These are phyloP conservation scores for Exophiala oligosperma DNA, from an alignment of 2,329 filamentous ascomycete species.

Conservation along the genomic window DNA sequence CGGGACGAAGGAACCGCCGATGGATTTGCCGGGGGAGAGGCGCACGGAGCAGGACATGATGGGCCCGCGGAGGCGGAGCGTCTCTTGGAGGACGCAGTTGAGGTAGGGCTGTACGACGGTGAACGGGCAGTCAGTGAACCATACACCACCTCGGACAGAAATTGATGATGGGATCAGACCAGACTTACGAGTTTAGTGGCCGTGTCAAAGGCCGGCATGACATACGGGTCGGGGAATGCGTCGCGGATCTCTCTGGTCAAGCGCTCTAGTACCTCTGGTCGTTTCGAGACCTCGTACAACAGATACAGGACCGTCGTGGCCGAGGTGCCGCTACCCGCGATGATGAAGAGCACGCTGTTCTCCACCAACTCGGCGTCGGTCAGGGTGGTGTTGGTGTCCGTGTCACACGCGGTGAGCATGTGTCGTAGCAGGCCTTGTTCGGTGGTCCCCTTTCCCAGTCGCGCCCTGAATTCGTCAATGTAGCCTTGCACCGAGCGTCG, in stretches of 20 bases:
- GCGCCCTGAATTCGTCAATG: conserved; percentile 5
- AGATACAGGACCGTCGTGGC: conserved; percentile 1
- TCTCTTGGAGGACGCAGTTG: conserved; percentile 43
- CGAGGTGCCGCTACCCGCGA: conserved; percentile 7
- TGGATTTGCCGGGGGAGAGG: conserved; percentile 38
- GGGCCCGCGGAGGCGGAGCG: conserved; percentile 42
- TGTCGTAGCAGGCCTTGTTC: conserved; percentile 1
- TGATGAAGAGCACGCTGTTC: background rate
- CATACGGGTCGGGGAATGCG: background rate
- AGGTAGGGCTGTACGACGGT: conserved; percentile 26
- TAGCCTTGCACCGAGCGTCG: background rate
- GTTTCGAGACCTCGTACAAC: conserved; percentile 1
- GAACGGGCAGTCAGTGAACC: background rate
- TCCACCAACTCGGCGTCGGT: background rate
- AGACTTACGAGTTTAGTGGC: background rate
- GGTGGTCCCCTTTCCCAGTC: background rate
- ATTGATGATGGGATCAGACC: no score
- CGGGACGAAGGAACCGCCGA: conserved; percentile 37
- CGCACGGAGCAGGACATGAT: conserved; percentile 38
- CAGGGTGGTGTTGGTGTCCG: background rate
- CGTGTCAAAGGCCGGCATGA: background rate
- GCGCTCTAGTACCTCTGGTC: background rate
- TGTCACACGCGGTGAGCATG: conserved; percentile 11
- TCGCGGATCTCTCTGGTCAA: background rate
- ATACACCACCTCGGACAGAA: background rate